Percentiles rank a stretch among this genome's conserved stretches.
These are phyloP conservation scores for Annulohypoxylon truncatum DNA, from an alignment of 2,329 filamentous ascomycete species.

Conservation along the genomic window DNA sequence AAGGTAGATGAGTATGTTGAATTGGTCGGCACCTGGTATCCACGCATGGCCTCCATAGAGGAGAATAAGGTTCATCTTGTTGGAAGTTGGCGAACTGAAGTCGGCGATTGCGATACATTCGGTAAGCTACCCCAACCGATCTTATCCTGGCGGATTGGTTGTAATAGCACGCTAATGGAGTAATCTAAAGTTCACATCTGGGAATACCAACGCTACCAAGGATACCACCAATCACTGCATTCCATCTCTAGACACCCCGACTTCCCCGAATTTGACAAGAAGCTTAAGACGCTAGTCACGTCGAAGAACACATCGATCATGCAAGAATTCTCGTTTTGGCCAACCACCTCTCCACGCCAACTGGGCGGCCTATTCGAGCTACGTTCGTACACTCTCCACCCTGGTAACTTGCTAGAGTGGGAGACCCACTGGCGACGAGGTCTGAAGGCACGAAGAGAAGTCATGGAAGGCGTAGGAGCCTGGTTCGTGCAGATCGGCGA, in stretches of 20 bases:
- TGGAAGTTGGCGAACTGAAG: conserved; percentile 97
- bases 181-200: conserved; percentile 86
- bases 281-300: conserved; percentile 86
- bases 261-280: conserved; percentile 83
- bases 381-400: conserved; percentile 94
- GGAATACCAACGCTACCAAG: conserved; percentile 98
- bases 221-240: conserved; percentile 92
- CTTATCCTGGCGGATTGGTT: background rate
- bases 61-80: conserved; percentile 97
- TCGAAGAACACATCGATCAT: conserved; percentile 91
- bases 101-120: conserved; percentile 97
- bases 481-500: conserved; percentile 99
- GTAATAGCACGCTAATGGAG: conserved; percentile 24
- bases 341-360: conserved; percentile 88
- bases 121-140: conserved; percentile 33
- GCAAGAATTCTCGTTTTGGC: conserved; percentile 99
- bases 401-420: conserved; percentile 96
- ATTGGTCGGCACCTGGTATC: conserved; percentile 91
- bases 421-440: conserved; percentile 98
- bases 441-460: conserved; percentile 88
- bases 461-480: conserved; percentile 98
- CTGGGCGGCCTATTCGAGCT: conserved; percentile 95
- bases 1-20: conserved; percentile 95
- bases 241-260: conserved; percentile 85
- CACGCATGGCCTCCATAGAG: conserved; percentile 82